Conservation (phyloP, 805 yeast species). For the Yarrowia sp. region DNA sequence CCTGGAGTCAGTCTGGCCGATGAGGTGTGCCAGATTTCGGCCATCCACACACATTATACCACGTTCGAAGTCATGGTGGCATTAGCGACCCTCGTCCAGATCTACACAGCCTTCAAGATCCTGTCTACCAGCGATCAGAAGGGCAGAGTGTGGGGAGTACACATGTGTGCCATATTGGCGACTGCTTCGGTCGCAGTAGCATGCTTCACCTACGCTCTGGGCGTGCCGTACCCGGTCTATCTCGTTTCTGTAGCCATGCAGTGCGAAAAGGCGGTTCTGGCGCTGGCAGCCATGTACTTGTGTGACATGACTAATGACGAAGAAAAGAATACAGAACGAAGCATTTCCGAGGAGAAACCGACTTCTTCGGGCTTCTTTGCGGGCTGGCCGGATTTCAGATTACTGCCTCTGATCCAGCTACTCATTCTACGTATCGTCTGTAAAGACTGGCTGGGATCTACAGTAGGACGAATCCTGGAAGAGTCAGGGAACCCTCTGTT, state of each 20-base stretch:
- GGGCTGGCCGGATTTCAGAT: constrained; percentile 8
- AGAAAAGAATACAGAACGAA: constrained; percentile 2
- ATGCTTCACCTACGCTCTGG: not conserved
- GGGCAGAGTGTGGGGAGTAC: constrained; percentile 19
- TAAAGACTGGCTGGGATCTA: constrained; percentile 28
- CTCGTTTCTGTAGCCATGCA: constrained; percentile 21
- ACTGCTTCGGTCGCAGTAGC: not conserved
- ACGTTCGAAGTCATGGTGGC: constrained; percentile 14
- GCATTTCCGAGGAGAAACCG: constrained; percentile 10
- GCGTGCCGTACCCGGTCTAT: constrained; percentile 21
- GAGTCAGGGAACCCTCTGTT: constrained; percentile 11
- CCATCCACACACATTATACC: constrained; percentile 29
- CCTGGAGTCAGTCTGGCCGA: constrained; percentile 25
- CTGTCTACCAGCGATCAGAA: constrained; percentile 4
- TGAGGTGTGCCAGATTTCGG: constrained; percentile 35
- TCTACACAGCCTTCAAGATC: constrained; percentile 22
- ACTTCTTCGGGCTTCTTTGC: not conserved
- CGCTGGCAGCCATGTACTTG: constrained; percentile 24
- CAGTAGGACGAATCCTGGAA: constrained; percentile 17
- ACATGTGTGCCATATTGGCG: constrained; percentile 2
- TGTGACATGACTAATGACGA: constrained; percentile 27
- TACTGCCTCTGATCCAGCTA: constrained; percentile 13
- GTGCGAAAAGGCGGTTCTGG: constrained; percentile 20
- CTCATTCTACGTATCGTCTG: constrained; percentile 21
- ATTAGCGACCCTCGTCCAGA: constrained; percentile 21